These are phyloP conservation scores for Triglochin maritima DNA, from an alignment of 106 monocot species.

Conservation along the genomic window DNA sequence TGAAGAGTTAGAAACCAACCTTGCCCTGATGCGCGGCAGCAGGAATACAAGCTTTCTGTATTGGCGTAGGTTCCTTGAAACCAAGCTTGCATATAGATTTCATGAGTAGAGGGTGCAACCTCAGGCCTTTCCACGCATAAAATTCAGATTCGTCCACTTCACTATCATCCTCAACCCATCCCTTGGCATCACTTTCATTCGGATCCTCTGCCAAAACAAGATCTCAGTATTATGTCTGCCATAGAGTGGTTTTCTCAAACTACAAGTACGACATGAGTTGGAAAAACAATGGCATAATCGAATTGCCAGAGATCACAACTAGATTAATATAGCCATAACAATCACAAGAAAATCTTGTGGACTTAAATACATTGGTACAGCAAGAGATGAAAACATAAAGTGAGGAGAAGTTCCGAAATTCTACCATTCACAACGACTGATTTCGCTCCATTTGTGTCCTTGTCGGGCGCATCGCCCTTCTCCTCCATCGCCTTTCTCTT, in stretches of 20 bases:
- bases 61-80: constrained; percentile 90
- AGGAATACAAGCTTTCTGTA: constrained; percentile 92
- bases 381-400: not conserved
- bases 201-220: constrained; percentile 4
- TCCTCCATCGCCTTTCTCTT: constrained; percentile 2
- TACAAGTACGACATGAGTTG: not conserved
- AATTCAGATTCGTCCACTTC: constrained; percentile 51
- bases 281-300: not conserved
- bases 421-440: not conserved
- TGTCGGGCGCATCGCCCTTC: not conserved
- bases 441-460: not conserved
- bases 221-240: not conserved
- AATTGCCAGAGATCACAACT: no score
- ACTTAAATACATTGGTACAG: no score
- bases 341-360: no score
- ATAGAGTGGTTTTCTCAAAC: not conserved
- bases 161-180: constrained; percentile 17
- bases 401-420: not conserved
- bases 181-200: constrained; percentile 5
- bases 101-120: constrained; percentile 83
- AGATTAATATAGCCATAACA: no score
- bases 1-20: constrained; percentile 27
- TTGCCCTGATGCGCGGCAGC: constrained; percentile 89
- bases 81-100: constrained; percentile 72
- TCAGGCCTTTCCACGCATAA: constrained; percentile 70